Percentiles rank a stretch among this genome's conserved stretches.
These are phyloP conservation scores for Choiromyces venosus DNA, from an alignment of 495 filamentous ascomycete species.

Conservation along the genomic window DNA sequence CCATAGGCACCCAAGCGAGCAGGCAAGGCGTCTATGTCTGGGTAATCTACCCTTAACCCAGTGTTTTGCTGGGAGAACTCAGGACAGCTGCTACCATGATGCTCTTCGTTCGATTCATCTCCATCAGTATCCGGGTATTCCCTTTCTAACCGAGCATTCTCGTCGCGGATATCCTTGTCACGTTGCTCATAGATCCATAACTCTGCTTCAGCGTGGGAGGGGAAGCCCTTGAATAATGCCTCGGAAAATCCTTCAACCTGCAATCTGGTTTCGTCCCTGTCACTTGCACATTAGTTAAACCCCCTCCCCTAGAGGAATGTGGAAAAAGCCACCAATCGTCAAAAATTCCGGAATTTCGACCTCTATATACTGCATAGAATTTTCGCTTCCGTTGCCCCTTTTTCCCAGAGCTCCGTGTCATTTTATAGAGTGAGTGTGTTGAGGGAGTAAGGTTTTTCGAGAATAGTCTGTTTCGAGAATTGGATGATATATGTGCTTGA, in stretches of 20 bases:
- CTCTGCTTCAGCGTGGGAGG: slow-evolving; percentile 15
- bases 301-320: neutral
- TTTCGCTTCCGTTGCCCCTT: neutral
- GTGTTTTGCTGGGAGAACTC: neutral
- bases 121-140: slow-evolving; percentile 6
- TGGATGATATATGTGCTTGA: neutral
- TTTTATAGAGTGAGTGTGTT: neutral
- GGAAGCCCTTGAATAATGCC: slow-evolving; percentile 31
- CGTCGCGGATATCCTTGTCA: slow-evolving; percentile 8
- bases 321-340: slow-evolving; percentile 16
- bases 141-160: slow-evolving; percentile 16
- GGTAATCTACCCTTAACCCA: neutral
- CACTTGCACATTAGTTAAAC: slow-evolving; percentile 6
- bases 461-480: neutral
- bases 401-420: neutral
- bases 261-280: slow-evolving; percentile 22
- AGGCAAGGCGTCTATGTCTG: neutral
- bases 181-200: slow-evolving; percentile 19
- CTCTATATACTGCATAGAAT: slow-evolving; percentile 25
- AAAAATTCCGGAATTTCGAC: slow-evolving; percentile 26
- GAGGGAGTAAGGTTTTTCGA: neutral
- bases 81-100: neutral
- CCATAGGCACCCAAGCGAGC: neutral
- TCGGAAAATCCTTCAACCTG: slow-evolving; percentile 29
- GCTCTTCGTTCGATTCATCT: neutral